Evolutionary conservation across 208 protist species (phyloP).

Genomic region (Angomonas ambiguus): DNA sequence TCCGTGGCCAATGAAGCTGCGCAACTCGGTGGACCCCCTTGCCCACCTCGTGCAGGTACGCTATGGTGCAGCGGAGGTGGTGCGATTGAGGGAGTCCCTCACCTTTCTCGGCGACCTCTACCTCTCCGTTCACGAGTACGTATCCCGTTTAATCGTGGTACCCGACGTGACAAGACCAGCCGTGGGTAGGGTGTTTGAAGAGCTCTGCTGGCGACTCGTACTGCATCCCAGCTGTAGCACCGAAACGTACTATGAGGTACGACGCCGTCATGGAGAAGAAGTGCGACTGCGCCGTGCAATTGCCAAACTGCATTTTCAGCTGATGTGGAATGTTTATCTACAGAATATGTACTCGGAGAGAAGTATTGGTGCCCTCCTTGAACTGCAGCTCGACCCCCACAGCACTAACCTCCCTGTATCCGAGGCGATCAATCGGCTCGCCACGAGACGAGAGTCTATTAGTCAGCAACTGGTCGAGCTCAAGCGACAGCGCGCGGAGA

Average conservation of each 20-base stretch:
- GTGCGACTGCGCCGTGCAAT: slow-evolving; percentile 36
- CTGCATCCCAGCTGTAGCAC: slow-evolving; percentile 48
- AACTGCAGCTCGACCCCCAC: slow-evolving; percentile 59
- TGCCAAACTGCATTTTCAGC: slow-evolving; percentile 39
- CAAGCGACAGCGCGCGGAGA: slow-evolving; percentile 59
- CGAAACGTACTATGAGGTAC: slow-evolving; percentile 61
- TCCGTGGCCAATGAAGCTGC: slow-evolving; percentile 80
- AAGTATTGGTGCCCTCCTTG: slow-evolving; percentile 47
- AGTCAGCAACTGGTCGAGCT: slow-evolving; percentile 32
- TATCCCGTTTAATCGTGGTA: slow-evolving; percentile 29
- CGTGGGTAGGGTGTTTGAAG: slow-evolving; percentile 33
- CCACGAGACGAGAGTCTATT: slow-evolving; percentile 36
- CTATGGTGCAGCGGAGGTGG: slow-evolving; percentile 57
- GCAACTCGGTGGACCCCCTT: slow-evolving; percentile 81
- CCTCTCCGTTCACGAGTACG: slow-evolving; percentile 51
- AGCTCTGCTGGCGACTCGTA: slow-evolving; percentile 50
- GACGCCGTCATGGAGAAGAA: slow-evolving; percentile 58
- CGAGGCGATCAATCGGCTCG: slow-evolving; percentile 52
- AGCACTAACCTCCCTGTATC: slow-evolving; percentile 57
- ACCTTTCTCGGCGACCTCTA: slow-evolving; percentile 66
- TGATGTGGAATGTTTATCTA: slow-evolving; percentile 62
- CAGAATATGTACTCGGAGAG: slow-evolving; percentile 65
- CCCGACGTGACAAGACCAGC: slow-evolving; percentile 49
- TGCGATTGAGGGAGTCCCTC: slow-evolving; percentile 60
- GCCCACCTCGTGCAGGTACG: slow-evolving; percentile 55